Percentiles rank a stretch among this genome's conserved stretches.
Evolutionary conservation across 148 eudicot genomes (phyloP).

Genomic region (Rhododendron mucronatum): DNA sequence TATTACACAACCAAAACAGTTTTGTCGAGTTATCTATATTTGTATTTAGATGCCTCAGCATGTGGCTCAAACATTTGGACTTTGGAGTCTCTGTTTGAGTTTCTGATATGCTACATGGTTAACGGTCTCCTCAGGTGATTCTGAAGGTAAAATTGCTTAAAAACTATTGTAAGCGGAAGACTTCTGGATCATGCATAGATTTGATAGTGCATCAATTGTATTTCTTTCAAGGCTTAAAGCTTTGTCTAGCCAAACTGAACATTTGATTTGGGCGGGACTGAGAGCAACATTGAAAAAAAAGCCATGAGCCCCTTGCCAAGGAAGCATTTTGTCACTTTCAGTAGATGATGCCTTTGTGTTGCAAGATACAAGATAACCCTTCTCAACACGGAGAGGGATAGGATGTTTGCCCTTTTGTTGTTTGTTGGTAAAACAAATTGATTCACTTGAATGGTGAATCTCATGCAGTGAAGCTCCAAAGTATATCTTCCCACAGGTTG

Average conservation of each 20-base stretch:
- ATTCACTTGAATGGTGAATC: neutral
- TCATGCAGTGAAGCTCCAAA: neutral
- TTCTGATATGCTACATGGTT: neutral
- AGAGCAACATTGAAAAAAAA: neutral
- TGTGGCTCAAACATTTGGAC: neutral
- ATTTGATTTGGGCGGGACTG: neutral
- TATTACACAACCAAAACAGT: neutral
- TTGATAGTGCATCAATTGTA: neutral
- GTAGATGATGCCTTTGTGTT: neutral
- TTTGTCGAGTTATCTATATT: neutral
- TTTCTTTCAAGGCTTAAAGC: neutral
- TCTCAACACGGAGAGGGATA: neutral
- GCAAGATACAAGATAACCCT: neutral
- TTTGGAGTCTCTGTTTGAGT: neutral
- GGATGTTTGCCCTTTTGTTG: neutral
- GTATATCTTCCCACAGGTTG: neutral
- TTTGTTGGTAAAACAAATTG: neutral
- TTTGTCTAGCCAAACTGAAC: neutral
- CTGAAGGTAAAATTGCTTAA: neutral
- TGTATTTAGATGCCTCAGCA: neutral
- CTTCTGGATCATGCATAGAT: neutral
- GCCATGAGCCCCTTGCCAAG: neutral
- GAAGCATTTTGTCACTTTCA: neutral
- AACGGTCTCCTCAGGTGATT: neutral
- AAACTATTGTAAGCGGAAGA: neutral